phyloP scores from a whole-genome alignment of 257 asterid genomes.

The Echites panduratus region DNA sequence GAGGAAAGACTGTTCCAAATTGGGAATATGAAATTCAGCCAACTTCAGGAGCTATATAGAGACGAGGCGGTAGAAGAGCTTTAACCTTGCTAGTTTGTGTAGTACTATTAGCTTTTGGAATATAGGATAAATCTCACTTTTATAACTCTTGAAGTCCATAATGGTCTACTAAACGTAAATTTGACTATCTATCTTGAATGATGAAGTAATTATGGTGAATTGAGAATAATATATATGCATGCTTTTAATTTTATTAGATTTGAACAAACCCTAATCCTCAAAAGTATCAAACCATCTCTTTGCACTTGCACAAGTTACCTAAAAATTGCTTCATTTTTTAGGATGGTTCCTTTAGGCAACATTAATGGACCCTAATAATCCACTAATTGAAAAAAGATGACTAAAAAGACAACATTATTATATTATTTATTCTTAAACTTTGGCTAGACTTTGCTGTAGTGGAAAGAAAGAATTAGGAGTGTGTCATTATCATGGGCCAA shows the following conservation, averaged over 20 bases:
- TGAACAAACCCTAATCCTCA: neutral
- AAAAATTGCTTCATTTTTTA: neutral
- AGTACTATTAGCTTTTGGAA: neutral
- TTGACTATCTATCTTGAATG: too few species aligned
- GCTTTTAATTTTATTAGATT: too few species aligned
- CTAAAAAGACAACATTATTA: slow-evolving; percentile 10
- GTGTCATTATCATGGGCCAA: slow-evolving; percentile 46
- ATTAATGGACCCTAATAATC: slow-evolving; percentile 27
- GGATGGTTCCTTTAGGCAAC: neutral
- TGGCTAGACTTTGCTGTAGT: slow-evolving; percentile 12
- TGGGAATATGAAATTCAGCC: too few species aligned
- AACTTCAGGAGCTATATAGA: too few species aligned
- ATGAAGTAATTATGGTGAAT: too few species aligned
- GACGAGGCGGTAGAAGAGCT: too few species aligned
- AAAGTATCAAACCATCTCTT: neutral
- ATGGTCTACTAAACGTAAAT: too few species aligned
- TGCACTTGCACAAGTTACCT: neutral
- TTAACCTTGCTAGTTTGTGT: neutral
- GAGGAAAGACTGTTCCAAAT: too few species aligned
- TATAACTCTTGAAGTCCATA: too few species aligned
- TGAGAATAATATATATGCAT: too few species aligned
- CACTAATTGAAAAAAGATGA: slow-evolving; percentile 28
- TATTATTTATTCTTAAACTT: slow-evolving; percentile 14
- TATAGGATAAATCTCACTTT: too few species aligned
- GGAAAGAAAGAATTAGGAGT: slow-evolving; percentile 46